Base-by-base conservation (phyloP, 441 rosid species). In the Pelargonium cotyledonis region DNA sequence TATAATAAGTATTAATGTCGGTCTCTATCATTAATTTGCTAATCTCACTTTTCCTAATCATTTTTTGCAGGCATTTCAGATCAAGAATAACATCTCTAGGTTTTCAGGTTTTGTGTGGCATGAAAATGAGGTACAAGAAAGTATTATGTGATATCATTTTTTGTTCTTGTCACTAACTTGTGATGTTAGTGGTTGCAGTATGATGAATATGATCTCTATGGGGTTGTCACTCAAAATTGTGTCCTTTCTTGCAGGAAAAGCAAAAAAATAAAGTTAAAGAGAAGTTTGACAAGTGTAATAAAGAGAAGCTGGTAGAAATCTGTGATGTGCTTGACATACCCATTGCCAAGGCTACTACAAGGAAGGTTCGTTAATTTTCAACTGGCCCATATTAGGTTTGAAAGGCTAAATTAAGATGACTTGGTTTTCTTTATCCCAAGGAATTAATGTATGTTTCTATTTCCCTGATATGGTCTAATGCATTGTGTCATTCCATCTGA, bases 71-170 rank as follows among this genome's bases (percentile, higher is more conserved):
- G 99, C 97, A 44, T 65, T 80, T 76, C 94, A 91, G 82, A 76
- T 94, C 73, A 94, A 86, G 89, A 86, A 86, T 72, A 86, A 94
- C 76, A 85, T 94, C 77, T 82, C 85, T 68, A 84, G 88, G 49
- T 94, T 94, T 79, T 94, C 99, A 77, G 99, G 99, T 65, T 95
- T 91, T 77, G 96, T 87, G 63, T 95, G 96, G 96, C 96, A 78
- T 81, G 96, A 82, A 69, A 83, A 95, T 73, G 96, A 89, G 99
- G 99, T 91, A 79, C 75, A 73, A 41, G 10, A 43, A 15, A 9
- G 57, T 65, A 4, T 23, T 2, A 18, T 57, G 62, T 18, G 29
- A 18, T 11, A 57, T 3, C 62, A 57, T 57, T 57, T 8, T 18
- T 57, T 57, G 6, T 12, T 57, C 7, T 18, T 57, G 8, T 57